Percentiles rank a stretch among this genome's conserved stretches.
phyloP scores from a whole-genome alignment of 2,329 filamentous ascomycete species.

The Alternaria conjuncta region DNA sequence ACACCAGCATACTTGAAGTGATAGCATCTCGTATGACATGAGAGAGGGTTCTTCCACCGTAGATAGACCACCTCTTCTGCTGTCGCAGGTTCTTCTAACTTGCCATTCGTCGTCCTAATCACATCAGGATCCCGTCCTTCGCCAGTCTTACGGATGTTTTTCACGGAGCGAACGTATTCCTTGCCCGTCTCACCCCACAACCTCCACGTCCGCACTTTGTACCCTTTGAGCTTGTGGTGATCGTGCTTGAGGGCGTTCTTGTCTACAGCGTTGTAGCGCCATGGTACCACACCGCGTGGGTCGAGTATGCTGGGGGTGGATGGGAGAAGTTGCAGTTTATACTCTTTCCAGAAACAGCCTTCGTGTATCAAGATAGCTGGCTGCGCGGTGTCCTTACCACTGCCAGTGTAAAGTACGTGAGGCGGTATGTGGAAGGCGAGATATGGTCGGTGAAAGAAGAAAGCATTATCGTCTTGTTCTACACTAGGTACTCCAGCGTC shows the following conservation, averaged over 20 bases:
- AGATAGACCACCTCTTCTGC: slow-evolving; percentile 36
- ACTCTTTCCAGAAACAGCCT: slow-evolving; percentile 35
- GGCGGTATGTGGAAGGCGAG: slow-evolving; percentile 40
- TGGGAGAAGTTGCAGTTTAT: slow-evolving; percentile 39
- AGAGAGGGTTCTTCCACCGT: slow-evolving; percentile 35
- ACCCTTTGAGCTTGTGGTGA: slow-evolving; percentile 30
- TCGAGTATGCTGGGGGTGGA: slow-evolving; percentile 35
- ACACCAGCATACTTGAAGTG: slow-evolving; percentile 33
- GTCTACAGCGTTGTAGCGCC: slow-evolving; percentile 19
- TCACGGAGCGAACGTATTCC: slow-evolving; percentile 30
- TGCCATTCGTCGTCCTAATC: neutral
- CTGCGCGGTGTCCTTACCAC: slow-evolving; percentile 10
- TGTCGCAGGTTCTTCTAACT: neutral
- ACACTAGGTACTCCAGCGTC: slow-evolving; percentile 3
- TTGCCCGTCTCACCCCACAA: slow-evolving; percentile 44
- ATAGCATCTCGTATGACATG: slow-evolving; percentile 35
- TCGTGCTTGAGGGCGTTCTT: slow-evolving; percentile 14
- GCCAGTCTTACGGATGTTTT: slow-evolving; percentile 20
- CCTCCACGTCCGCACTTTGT: slow-evolving; percentile 38
- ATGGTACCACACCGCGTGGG: slow-evolving; percentile 36
- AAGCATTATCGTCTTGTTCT: slow-evolving; percentile 18
- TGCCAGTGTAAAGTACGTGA: slow-evolving; percentile 32
- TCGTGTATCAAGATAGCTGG: slow-evolving; percentile 36
- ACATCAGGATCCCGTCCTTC: slow-evolving; percentile 22
- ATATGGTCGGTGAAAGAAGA: slow-evolving; percentile 41